These are phyloP conservation scores for Akanthomyces dipterigenus DNA, from an alignment of 2,329 filamentous ascomycete species.

Conservation along the genomic window DNA sequence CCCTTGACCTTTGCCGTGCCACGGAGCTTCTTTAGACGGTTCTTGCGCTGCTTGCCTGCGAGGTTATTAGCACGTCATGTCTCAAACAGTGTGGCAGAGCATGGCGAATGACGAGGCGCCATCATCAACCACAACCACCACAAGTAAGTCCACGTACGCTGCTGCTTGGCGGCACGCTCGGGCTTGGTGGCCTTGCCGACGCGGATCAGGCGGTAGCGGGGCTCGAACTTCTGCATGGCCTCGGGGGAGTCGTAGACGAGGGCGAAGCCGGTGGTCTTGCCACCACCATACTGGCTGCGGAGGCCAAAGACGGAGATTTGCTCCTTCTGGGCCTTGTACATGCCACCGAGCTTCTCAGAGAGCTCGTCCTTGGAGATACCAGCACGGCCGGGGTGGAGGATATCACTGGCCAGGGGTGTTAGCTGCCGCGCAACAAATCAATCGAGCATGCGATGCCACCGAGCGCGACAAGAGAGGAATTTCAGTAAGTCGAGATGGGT, in stretches of 20 bases:
- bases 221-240: constrained; percentile 99
- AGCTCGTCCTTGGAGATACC: constrained; percentile 99
- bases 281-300: constrained; percentile 97
- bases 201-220: constrained; percentile 91
- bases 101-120: neutral
- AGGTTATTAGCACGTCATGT: constrained; percentile 17
- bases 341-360: constrained; percentile 83
- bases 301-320: constrained; percentile 98
- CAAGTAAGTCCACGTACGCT: constrained; percentile 65
- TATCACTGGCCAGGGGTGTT: constrained; percentile 63
- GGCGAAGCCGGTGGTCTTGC: constrained; percentile 98
- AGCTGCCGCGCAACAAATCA: neutral
- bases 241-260: constrained; percentile 97
- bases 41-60: constrained; percentile 99
- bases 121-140: neutral
- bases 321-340: constrained; percentile 98
- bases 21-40: constrained; percentile 97
- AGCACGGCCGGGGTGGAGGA: constrained; percentile 96
- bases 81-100: neutral
- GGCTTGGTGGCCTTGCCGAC: constrained; percentile 89
- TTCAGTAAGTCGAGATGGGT: neutral
- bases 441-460: neutral
- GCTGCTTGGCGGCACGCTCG: constrained; percentile 97
- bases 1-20: constrained; percentile 98
- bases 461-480: neutral